phyloP scores from a whole-genome alignment of 2,329 filamentous ascomycete genomes.

The Didymella pomorum region DNA sequence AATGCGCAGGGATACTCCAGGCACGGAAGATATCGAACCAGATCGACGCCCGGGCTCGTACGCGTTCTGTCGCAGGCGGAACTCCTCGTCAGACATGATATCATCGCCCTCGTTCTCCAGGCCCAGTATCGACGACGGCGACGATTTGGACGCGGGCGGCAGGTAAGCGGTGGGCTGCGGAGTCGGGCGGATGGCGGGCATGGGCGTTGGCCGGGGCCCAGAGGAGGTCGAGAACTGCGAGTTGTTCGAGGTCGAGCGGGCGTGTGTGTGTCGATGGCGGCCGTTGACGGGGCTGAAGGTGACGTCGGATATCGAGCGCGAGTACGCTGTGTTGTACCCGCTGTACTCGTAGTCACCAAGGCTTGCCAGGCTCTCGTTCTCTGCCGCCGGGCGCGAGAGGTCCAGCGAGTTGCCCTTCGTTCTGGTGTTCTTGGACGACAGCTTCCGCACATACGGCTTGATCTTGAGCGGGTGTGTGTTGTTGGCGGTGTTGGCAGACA shows the following conservation, averaged over 20 bases:
- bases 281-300: slow-evolving; percentile 52
- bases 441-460: slow-evolving; percentile 64
- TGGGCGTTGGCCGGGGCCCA: slow-evolving; percentile 58
- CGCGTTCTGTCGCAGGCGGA: slow-evolving; percentile 50
- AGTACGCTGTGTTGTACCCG: slow-evolving; percentile 33
- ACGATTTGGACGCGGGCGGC: slow-evolving; percentile 60
- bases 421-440: slow-evolving; percentile 58
- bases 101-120: slow-evolving; percentile 55
- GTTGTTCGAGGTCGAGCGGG: slow-evolving; percentile 62
- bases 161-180: slow-evolving; percentile 59
- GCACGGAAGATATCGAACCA: slow-evolving; percentile 55
- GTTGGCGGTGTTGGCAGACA: slow-evolving; percentile 31
- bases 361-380: slow-evolving; percentile 61
- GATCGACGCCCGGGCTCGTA: slow-evolving; percentile 53
- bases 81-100: slow-evolving; percentile 58
- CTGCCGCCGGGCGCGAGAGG: slow-evolving; percentile 62
- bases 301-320: slow-evolving; percentile 54
- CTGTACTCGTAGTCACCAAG: slow-evolving; percentile 60
- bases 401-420: slow-evolving; percentile 58
- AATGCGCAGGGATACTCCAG: slow-evolving; percentile 49
- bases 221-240: slow-evolving; percentile 63
- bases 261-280: slow-evolving; percentile 53
- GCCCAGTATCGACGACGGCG: slow-evolving; percentile 58
- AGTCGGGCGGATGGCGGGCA: slow-evolving; percentile 64
- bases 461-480: slow-evolving; percentile 54